A percentile compares a stretch with the other conserved stretches of the same genome.
phyloP scores from a whole-genome alignment of 805 yeast species.

The Millerozyma acaciae region DNA sequence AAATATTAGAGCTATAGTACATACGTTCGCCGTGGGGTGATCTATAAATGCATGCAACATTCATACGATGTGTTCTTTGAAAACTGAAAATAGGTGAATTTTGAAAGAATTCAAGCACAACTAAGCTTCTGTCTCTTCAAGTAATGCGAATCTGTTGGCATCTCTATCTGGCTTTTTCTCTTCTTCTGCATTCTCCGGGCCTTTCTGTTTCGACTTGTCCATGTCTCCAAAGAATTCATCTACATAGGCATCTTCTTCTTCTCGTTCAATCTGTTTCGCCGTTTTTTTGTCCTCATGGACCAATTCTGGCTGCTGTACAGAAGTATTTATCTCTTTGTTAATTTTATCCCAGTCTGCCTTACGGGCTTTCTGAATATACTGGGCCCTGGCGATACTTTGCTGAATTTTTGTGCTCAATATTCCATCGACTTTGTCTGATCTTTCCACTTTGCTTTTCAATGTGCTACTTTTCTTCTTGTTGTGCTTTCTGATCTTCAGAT shows the following conservation, averaged over 20 bases:
- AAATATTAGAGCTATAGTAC: too few relatives aligned
- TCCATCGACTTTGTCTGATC: slow-evolving; percentile 51
- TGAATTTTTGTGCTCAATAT: slow-evolving; percentile 58
- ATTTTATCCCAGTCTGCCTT: slow-evolving; percentile 73
- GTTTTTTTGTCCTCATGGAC: slow-evolving; percentile 11
- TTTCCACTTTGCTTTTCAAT: slow-evolving; percentile 38
- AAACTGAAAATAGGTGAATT: too few relatives aligned
- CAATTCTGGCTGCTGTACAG: background rate
- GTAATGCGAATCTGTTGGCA: slow-evolving; percentile 30
- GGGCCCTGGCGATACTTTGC: slow-evolving; percentile 62
- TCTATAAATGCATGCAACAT: too few relatives aligned
- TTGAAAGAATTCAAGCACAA: too few relatives aligned
- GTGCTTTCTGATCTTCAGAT: slow-evolving; percentile 25
- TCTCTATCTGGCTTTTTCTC: background rate
- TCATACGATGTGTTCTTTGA: too few relatives aligned
- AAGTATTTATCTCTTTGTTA: slow-evolving; percentile 44
- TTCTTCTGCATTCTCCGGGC: slow-evolving; percentile 5
- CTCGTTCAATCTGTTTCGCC: slow-evolving; percentile 23
- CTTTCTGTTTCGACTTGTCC: slow-evolving; percentile 9
- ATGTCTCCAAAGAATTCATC: slow-evolving; percentile 24
- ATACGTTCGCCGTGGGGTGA: too few relatives aligned
- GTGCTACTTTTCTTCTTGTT: slow-evolving; percentile 30
- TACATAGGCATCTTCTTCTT: slow-evolving; percentile 36
- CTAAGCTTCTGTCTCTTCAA: slow-evolving; percentile 37
- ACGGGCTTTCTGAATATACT: slow-evolving; percentile 56